phyloP scores from a whole-genome alignment of 2,329 filamentous ascomycete genomes.

The Raffaelea albimanens region DNA sequence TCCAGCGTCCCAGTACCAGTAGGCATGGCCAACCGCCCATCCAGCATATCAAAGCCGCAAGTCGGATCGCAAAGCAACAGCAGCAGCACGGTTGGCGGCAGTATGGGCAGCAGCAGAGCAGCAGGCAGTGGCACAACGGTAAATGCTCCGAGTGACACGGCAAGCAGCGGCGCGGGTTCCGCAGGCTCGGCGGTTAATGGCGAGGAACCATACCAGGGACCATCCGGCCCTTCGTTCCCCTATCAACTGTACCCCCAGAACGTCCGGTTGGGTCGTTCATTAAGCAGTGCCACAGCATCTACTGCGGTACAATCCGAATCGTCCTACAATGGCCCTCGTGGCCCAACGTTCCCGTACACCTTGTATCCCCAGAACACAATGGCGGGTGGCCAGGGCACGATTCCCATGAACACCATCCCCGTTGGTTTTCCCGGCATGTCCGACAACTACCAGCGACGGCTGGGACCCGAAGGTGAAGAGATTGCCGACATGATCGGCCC shows the following conservation, averaged over 20 bases:
- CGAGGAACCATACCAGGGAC: conserved; percentile 62
- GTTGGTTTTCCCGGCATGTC: conserved; percentile 66
- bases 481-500: conserved; percentile 78
- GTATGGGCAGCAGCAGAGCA: conserved; percentile 24
- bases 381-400: conserved; percentile 39
- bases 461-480: conserved; percentile 77
- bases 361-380: conserved; percentile 78
- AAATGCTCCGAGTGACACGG: conserved; percentile 20
- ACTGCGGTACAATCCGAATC: conserved; percentile 21
- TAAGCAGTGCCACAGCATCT: conserved; percentile 52
- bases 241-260: conserved; percentile 79
- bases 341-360: conserved; percentile 75
- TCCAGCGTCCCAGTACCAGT: background rate
- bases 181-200: conserved; percentile 15
- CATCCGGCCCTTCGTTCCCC: conserved; percentile 68
- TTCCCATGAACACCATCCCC: conserved; percentile 34
- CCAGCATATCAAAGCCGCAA: conserved; percentile 47
- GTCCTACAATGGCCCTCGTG: conserved; percentile 50
- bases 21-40: conserved; percentile 20
- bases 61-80: conserved; percentile 12
- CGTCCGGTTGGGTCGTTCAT: conserved; percentile 63
- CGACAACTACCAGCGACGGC: conserved; percentile 59
- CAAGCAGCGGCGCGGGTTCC: too few relatives aligned
- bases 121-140: conserved; percentile 13
- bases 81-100: conserved; percentile 11